These are phyloP conservation scores for Hypoxylon sp. DNA, from an alignment of 2,329 filamentous ascomycete genomes.

Conservation along the genomic window DNA sequence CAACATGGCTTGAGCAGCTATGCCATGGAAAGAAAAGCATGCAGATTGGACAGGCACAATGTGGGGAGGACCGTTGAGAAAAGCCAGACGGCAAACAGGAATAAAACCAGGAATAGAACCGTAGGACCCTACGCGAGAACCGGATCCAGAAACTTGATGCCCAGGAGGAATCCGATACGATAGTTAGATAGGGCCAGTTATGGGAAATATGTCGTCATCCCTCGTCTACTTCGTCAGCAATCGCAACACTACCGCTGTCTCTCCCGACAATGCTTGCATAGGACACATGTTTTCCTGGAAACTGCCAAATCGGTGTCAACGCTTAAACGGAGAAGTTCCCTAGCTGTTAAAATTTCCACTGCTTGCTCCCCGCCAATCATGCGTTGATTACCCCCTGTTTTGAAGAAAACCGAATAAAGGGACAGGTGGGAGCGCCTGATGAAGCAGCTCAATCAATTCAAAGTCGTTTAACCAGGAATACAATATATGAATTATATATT, in stretches of 20 bases:
- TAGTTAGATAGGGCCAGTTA: constrained; percentile 29
- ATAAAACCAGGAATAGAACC: constrained; percentile 26
- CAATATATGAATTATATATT: constrained; percentile 39
- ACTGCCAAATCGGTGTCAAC: constrained; percentile 28
- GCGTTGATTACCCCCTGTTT: constrained; percentile 36
- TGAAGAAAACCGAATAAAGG: constrained; percentile 36
- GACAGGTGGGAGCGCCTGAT: constrained; percentile 41
- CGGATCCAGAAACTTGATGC: constrained; percentile 32
- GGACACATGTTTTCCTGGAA: constrained; percentile 37
- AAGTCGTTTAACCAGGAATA: constrained; percentile 34
- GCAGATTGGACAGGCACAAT: constrained; percentile 28
- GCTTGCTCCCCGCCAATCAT: constrained; percentile 39
- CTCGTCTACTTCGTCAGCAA: constrained; percentile 41
- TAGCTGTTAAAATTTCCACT: constrained; percentile 31
- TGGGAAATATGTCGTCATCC: constrained; percentile 44
- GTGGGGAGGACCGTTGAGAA: constrained; percentile 32
- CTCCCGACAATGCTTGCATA: constrained; percentile 36
- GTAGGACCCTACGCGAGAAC: constrained; percentile 32
- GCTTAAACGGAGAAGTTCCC: constrained; percentile 21
- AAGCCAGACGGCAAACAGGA: constrained; percentile 33
- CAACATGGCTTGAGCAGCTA: constrained; percentile 20
- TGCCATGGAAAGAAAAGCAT: constrained; percentile 4
- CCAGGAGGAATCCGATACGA: constrained; percentile 37
- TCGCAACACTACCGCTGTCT: constrained; percentile 33
- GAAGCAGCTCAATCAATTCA: constrained; percentile 41